A percentile compares a stretch with the other conserved stretches of the same genome.
These are phyloP conservation scores for Gnomoniopsis sp. DNA, from an alignment of 2,329 filamentous ascomycete genomes.

Conservation along the genomic window DNA sequence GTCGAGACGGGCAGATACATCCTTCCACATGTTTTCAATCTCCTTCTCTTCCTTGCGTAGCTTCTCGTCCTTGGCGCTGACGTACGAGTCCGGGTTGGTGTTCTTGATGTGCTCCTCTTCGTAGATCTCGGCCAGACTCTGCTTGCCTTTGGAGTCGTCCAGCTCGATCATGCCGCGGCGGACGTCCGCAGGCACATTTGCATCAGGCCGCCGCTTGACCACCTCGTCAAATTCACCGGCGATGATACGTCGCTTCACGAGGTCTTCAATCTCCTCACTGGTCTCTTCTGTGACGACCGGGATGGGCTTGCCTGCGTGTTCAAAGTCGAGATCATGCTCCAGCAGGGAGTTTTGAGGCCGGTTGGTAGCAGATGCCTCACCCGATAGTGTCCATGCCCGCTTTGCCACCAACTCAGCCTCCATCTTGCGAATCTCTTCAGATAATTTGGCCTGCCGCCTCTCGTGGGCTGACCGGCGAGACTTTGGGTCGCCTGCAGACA, in stretches of 20 bases:
- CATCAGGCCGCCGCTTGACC: conserved; percentile 73
- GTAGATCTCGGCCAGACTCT: conserved; percentile 88
- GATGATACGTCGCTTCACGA: conserved; percentile 91
- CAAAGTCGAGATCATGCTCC: conserved; percentile 93
- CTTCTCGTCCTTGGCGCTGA: conserved; percentile 80
- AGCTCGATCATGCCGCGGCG: conserved; percentile 75
- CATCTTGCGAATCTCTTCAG: conserved; percentile 85
- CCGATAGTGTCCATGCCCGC: conserved; percentile 84
- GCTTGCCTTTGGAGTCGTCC: conserved; percentile 81
- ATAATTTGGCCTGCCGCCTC: conserved; percentile 77
- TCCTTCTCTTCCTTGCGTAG: conserved; percentile 78
- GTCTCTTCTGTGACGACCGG: conserved; percentile 90
- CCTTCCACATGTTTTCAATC: conserved; percentile 78
- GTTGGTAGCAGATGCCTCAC: conserved; percentile 79
- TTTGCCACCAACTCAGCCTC: conserved; percentile 88
- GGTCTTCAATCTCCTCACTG: conserved; percentile 84
- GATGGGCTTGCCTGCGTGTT: conserved; percentile 90
- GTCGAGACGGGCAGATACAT: conserved; percentile 77
- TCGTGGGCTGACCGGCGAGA: conserved; percentile 83
- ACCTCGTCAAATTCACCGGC: conserved; percentile 92
- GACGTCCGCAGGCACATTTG: conserved; percentile 56
- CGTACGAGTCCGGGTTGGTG: conserved; percentile 72
- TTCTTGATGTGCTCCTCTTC: conserved; percentile 85
- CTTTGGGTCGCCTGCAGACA: conserved; percentile 65
- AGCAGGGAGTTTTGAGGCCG: conserved; percentile 88